Evolutionary conservation across 768 basidiomycete genomes (phyloP).

Genomic region (Termitomyces sp.): DNA sequence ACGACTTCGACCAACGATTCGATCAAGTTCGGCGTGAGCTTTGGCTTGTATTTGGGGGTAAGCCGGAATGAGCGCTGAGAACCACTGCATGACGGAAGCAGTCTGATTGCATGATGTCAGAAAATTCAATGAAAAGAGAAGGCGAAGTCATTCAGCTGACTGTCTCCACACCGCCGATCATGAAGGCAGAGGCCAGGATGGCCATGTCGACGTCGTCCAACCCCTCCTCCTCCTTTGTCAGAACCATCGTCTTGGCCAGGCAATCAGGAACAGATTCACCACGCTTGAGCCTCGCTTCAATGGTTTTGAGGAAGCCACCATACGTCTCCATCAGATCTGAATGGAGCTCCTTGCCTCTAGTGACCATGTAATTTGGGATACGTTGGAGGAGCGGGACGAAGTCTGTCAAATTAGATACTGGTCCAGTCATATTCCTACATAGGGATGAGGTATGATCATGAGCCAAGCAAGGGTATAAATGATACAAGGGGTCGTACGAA

Average conservation of each 20-base stretch:
- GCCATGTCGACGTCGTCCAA: conserved; percentile 36
- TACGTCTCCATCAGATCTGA: conserved; percentile 32
- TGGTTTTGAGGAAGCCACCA: conserved; percentile 34
- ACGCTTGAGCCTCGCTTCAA: conserved; percentile 30
- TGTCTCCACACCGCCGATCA: conserved; percentile 44
- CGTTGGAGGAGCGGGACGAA: conserved; percentile 39
- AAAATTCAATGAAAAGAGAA: neutral
- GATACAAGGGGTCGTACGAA: conserved; percentile 16
- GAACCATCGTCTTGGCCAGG: conserved; percentile 35
- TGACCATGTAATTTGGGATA: conserved; percentile 33
- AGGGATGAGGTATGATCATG: conserved; percentile 1
- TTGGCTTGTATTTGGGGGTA: conserved; percentile 24
- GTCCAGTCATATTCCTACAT: conserved; percentile 38
- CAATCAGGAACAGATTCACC: conserved; percentile 41
- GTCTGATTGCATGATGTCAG: conserved; percentile 21
- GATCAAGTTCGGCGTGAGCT: conserved; percentile 28
- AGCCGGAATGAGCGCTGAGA: conserved; percentile 30
- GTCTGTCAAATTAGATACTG: conserved; percentile 42
- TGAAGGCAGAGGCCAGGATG: conserved; percentile 40
- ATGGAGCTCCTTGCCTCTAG: conserved; percentile 37
- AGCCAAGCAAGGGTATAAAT: neutral
- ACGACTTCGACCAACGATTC: conserved; percentile 25
- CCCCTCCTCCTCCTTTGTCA: conserved; percentile 28
- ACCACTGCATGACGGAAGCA: conserved; percentile 35
- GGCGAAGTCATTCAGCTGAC: conserved; percentile 22